Evolutionary conservation across 1,139 yeast species (phyloP), one percentile per base, ranked within the genome.

Genomic region (Nakaseomyces kungkrabaensis): DNA sequence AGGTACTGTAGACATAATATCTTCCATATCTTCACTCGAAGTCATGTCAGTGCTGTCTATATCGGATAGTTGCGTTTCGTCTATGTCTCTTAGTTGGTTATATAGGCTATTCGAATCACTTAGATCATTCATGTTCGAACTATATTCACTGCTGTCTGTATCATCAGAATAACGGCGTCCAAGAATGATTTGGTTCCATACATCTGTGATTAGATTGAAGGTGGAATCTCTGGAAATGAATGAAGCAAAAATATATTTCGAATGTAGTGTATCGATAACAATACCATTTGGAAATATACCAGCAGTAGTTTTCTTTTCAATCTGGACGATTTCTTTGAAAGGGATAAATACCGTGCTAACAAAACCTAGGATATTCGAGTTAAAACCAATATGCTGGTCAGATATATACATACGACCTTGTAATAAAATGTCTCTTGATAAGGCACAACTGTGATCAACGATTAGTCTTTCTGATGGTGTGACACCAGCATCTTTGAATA

Each of bases 221-320:
- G 85, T 76, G 0, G 80, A 55, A 62, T 85, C 95, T 62, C 95
- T 73, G 6, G 81, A 72, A 36, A 84, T 69, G 54, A 85, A 81
- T 0, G 88, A 79, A 0, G 92, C 92, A 72, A 85, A 85, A 0
- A 78, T 74, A 59, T 81, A 82, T 57, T 79, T 81, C 48, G 82
- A 83, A 59, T 84, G 88, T 51, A 84, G 69, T 0, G 92, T 84
- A 52, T 81, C 75, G 34, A 85, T 76, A 37, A 81, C 78, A 63
- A 85, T 79, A 3, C 88, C 89, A 62, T 84, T 85, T 10, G 89
- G 90, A 54, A 85, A 82, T 26, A 85, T 70, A 2, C 79, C 85
- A 0, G 89, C 88, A 0, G 90, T 83, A 4, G 81, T 76, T 59
- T 78, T 80, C 65, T 84, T 84, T 59, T 82, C 89, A 43, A 85